Base-by-base conservation (phyloP, 495 filamentous ascomycete species). In the Daldinia bambusicola region DNA sequence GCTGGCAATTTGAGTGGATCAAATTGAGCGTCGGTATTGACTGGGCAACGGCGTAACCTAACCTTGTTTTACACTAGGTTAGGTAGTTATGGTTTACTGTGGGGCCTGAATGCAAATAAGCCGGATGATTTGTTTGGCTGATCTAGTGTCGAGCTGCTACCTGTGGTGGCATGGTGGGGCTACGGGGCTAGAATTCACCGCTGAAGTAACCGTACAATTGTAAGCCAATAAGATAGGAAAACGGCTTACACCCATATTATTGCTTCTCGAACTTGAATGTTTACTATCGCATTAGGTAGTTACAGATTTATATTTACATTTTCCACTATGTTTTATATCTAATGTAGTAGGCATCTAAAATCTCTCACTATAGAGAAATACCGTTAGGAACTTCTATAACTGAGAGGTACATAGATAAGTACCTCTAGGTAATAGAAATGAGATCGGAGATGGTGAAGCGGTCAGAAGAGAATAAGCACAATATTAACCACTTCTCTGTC, bases 41-140 rank as follows among this genome's bases (percentile, higher is more conserved):
- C 74, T 72, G 74, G 77, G 78, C 77, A 79, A 78, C 77, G 63
- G 64, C 56, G 37, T 56, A 56, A 37, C 50, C 50, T 53, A 53
- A n/a, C 30, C 52, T 55, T n/a, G 26, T 34, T 34, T 32, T 55
- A 32, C 14, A n/a, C n/a, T n/a, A n/a, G n/a, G n/a, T n/a, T n/a
- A n/a, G n/a, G n/a, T n/a, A n/a, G n/a, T n/a, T n/a, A n/a, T n/a
- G n/a, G n/a, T n/a, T 26, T 55, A 55, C 22, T 36, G 7, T 36
- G 34, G 34, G 34, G 34, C 34, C 5, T 30, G 2, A 13, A 13
- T 51, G 48, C 8, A 55, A 43, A 32, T 59, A 32, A 38, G 32
- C 36, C 30, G 22, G 10, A 53, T 5, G 30, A 58, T 64, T 60
- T 72, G 41, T 50, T 68, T 64, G 69, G 69, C 55, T 50, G 67